These are phyloP conservation scores for Eucalyptus tenuipes DNA, from an alignment of 345 rosid genomes.

Conservation along the genomic window DNA sequence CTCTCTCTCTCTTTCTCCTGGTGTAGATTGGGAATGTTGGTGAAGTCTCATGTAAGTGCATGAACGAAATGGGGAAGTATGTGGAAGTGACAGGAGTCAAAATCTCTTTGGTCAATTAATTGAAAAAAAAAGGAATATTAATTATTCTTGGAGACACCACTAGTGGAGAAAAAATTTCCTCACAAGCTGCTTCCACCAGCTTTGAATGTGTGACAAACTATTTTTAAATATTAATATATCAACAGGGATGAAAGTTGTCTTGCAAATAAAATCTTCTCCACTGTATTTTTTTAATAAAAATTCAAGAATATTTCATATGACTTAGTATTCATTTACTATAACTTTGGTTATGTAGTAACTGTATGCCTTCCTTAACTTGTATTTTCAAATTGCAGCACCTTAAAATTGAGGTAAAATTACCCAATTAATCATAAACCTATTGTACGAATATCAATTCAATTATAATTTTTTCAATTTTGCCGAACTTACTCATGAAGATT, in stretches of 20 bases:
- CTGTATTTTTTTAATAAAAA: not conserved
- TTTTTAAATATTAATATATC: not conserved
- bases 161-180: not conserved
- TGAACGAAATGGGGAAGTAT: not conserved
- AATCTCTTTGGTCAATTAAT: not conserved
- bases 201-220: not conserved
- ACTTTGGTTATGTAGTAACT: not conserved
- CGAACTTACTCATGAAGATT: not conserved
- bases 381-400: not conserved
- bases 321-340: not conserved
- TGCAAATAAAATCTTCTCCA: not conserved
- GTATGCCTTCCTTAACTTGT: not conserved
- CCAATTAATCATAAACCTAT: not conserved
- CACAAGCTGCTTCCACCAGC: not conserved
- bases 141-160: not conserved
- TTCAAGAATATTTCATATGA: not conserved
- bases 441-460: rapidly evolving
- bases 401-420: not conserved
- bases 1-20: not conserved
- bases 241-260: not conserved
- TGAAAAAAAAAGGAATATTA: not conserved
- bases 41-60: not conserved
- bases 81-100: not conserved
- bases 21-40: not conserved
- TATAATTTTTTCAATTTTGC: not conserved